Evolutionary conservation across 176 grass and related monocot genomes (phyloP).

Genomic region (Saccharum officinarum): DNA sequence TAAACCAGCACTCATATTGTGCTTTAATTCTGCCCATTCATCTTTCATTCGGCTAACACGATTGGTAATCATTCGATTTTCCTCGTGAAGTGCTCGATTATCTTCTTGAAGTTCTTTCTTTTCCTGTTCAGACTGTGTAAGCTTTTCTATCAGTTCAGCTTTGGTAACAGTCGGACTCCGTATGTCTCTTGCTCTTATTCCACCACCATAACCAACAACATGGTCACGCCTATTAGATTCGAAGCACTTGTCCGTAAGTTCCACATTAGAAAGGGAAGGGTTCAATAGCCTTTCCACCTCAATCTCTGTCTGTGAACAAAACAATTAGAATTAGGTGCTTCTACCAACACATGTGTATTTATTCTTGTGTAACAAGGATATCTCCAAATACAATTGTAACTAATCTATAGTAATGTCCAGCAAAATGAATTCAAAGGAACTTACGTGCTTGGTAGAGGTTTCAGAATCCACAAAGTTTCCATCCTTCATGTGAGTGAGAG

Average conservation of each 20-base stretch:
- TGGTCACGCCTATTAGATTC: background rate
- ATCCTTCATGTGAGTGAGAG: background rate
- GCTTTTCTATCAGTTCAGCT: background rate
- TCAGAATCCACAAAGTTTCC: background rate
- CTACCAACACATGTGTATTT: background rate
- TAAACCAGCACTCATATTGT: background rate
- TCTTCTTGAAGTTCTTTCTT: background rate
- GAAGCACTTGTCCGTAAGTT: background rate
- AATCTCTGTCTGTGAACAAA: background rate
- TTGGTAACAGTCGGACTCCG: background rate
- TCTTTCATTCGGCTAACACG: background rate
- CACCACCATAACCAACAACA: slow-evolving; percentile 8
- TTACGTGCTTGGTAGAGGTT: background rate
- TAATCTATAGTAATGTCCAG: background rate
- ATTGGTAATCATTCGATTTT: background rate
- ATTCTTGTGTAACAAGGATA: too few species aligned
- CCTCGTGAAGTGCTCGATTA: background rate
- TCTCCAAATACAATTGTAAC: background rate
- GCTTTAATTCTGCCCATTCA: background rate
- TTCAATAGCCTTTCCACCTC: background rate
- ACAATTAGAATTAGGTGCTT: background rate
- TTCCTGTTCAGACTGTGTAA: background rate
- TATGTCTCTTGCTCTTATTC: background rate
- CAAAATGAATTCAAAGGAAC: background rate
- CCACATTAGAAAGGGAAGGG: background rate